A percentile compares a stretch with the other conserved stretches of the same genome.
Evolutionary conservation across 192 early-diverging fungal genomes (phyloP).

Genomic region (Backusella luteola): DNA sequence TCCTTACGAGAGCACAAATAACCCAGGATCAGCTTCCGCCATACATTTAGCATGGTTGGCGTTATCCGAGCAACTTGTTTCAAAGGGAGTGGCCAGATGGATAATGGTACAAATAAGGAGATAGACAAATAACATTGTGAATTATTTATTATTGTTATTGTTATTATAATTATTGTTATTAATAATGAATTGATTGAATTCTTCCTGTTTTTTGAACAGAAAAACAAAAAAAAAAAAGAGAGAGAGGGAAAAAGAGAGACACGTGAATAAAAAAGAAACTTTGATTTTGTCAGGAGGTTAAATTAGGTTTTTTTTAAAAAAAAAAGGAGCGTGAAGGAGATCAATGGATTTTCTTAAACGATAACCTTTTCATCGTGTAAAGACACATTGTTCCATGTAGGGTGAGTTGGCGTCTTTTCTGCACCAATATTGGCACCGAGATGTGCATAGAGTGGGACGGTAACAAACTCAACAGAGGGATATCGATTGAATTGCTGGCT

Average conservation of each 20-base stretch:
- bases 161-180: background rate
- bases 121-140: background rate
- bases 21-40: background rate
- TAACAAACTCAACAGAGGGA: constrained; percentile 30
- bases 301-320: background rate
- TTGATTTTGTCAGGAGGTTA: background rate
- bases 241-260: background rate
- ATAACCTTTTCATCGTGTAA: constrained; percentile 8
- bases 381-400: background rate
- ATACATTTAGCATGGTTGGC: background rate
- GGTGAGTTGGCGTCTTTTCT: background rate
- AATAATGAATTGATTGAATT: background rate
- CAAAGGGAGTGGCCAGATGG: background rate
- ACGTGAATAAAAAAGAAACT: background rate
- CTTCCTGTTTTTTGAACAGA: background rate
- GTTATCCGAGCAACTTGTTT: background rate
- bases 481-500: constrained; percentile 16
- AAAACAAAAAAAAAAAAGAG: background rate
- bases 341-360: background rate
- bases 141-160: background rate
- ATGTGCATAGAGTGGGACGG: constrained; percentile 22
- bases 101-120: background rate
- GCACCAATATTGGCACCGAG: background rate
- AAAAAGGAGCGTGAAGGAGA: background rate
- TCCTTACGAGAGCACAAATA: constrained; percentile 1